Base-by-base conservation (phyloP, 306 rosid genomes). In the Neltuma alba region DNA sequence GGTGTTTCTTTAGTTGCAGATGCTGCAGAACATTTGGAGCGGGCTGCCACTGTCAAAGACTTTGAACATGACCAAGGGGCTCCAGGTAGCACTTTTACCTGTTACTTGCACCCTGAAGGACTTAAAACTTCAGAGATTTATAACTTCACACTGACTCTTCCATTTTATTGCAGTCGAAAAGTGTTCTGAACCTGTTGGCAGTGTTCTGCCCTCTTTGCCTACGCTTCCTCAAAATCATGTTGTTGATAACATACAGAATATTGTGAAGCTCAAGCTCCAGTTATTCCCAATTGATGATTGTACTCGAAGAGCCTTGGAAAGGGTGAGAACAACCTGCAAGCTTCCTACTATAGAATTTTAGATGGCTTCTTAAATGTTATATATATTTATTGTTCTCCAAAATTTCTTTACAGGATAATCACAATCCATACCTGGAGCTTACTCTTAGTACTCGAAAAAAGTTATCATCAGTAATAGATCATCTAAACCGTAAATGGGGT, bases 1-100 rank as follows among this genome's bases (percentile, higher is more conserved):
- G 99, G 99, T 64, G 99, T 95, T 70, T 95, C 98, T 84, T 86
- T 95, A 83, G 99, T 95, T 84, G 99, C 99, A 62, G 98, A 95
- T 86, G 99, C 99, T 82, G 99, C 99, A 6, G 99, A 92, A 89
- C 97, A 91, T 85, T 83, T 95, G 89, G 99, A 95, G 88, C 91
- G 94, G 72, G 82, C 89, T 73, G 44, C 90, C 66, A 86, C 89
- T 31, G 88, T 77, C 78, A 89, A 84, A 76, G 93, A 91, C 75
- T 78, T 80, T 83, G 89, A 87, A 79, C 83, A 76, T 63, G 91
- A 88, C 79, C 91, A 84, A 86, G 86, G 80, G 75, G 68, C 82
- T 82, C 65, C 86, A 79, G 92, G 96, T 89, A 80, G 79, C 67
- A 57, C 72, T 69, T 80, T 73, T 73, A 60, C 55, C 72, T 28